These are phyloP conservation scores for Zymoseptoria tritici DNA, from an alignment of 2,329 filamentous ascomycete species.

Conservation along the genomic window DNA sequence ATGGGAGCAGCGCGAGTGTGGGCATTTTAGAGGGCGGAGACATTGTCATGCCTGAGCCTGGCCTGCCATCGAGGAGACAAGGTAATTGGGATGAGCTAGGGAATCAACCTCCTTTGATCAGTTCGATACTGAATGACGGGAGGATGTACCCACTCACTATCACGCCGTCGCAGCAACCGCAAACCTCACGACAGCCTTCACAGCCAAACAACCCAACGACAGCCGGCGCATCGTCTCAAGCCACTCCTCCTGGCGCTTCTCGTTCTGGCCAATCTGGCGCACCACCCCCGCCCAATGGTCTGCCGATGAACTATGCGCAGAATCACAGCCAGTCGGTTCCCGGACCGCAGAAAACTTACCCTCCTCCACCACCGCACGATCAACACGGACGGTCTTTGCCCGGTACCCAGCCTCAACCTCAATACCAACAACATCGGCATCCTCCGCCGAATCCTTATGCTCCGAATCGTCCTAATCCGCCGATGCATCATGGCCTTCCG, in stretches of 20 bases:
- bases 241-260: background rate
- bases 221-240: background rate
- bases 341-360: background rate
- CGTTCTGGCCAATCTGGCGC: background rate
- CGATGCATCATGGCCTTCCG: background rate
- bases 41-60: constrained; percentile 8
- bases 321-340: background rate
- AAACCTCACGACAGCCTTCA: background rate
- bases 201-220: background rate
- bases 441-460: background rate
- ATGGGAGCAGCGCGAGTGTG: background rate
- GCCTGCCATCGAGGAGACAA: constrained; percentile 2
- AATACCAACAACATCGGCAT: background rate
- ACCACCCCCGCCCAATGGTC: background rate
- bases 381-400: background rate
- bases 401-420: background rate
- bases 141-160: background rate
- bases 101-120: background rate
- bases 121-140: background rate
- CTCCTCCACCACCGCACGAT: background rate
- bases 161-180: background rate
- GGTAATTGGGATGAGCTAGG: background rate
- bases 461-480: background rate
- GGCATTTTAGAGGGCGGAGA: constrained; percentile 11
- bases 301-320: background rate